Conservation (phyloP, 1,284 basidiomycete species). For the Ustilago trichophora region DNA sequence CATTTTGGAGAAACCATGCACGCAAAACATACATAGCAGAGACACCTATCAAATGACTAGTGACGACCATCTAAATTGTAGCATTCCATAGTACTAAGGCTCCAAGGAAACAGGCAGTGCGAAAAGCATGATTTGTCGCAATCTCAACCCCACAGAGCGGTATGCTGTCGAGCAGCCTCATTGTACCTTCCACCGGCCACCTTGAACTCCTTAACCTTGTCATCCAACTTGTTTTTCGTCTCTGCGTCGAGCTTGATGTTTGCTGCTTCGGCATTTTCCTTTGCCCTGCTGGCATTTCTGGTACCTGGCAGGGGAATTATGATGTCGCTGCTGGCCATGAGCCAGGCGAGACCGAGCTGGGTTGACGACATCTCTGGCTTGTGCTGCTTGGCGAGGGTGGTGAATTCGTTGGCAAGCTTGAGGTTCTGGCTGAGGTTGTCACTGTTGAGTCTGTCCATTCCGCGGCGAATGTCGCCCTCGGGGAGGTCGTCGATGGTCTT, state of each 20-base stretch:
- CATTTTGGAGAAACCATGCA: too few species aligned
- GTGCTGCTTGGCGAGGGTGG: constrained; percentile 37
- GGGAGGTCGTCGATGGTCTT: constrained; percentile 71
- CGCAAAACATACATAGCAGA: too few species aligned
- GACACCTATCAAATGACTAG: too few species aligned
- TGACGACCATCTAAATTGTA: constrained; percentile 54
- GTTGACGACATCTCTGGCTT: constrained; percentile 69
- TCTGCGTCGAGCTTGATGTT: constrained; percentile 42
- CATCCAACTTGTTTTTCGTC: constrained; percentile 55
- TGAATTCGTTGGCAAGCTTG: constrained; percentile 70
- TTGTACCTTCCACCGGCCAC: constrained; percentile 37
- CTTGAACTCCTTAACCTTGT: constrained; percentile 29
- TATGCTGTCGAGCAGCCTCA: constrained; percentile 14
- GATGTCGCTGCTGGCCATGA: constrained; percentile 70
- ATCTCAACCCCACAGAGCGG: constrained; percentile 23
- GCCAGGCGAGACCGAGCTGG: constrained; percentile 74
- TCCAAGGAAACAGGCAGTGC: too few species aligned
- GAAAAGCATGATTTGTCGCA: constrained; percentile 10
- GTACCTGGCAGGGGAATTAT: constrained; percentile 71
- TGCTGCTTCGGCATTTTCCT: constrained; percentile 60
- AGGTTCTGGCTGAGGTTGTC: constrained; percentile 74
- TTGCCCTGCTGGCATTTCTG: constrained; percentile 60
- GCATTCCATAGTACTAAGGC: constrained; percentile 45
- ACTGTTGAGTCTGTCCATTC: constrained; percentile 66
- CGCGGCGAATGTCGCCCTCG: constrained; percentile 70